Evolutionary conservation across 176 grass and related monocot genomes (phyloP).

Genomic region (Luzula sylvatica): DNA sequence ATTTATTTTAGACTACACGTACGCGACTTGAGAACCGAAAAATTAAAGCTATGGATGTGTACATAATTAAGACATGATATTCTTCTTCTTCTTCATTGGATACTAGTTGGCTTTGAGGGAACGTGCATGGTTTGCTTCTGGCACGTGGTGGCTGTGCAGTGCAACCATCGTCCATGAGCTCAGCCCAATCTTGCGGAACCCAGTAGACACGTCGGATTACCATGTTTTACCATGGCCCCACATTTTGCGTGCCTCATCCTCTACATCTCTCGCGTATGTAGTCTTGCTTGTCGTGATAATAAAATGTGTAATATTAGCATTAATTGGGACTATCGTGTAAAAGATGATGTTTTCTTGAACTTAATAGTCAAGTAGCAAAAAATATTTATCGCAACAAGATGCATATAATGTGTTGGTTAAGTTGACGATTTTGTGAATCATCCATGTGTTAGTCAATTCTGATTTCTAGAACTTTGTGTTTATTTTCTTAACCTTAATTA

Average conservation of each 20-base stretch:
- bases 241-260: background rate
- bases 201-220: constrained; percentile 19
- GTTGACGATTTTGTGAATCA: too few species aligned
- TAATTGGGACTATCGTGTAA: too few species aligned
- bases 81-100: background rate
- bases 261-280: constrained; percentile 7
- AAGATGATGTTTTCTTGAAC: too few species aligned
- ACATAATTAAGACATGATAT: background rate
- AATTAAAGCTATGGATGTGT: background rate
- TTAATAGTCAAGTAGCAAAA: too few species aligned
- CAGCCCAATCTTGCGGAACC: constrained; percentile 6
- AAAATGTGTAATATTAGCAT: too few species aligned
- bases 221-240: background rate
- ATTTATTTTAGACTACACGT: background rate
- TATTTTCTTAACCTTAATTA: too few species aligned
- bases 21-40: background rate
- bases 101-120: background rate
- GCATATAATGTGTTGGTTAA: too few species aligned
- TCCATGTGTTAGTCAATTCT: too few species aligned
- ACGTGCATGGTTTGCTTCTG: constrained; percentile 20
- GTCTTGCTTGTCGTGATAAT: background rate
- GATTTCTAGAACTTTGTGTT: too few species aligned
- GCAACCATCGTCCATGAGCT: constrained; percentile 25
- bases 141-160: constrained; percentile 39
- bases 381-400: too few species aligned